A percentile compares a stretch with the other conserved stretches of the same genome.
Conservation (phyloP, 495 filamentous ascomycete genomes). For the Usnea hakonensis region DNA sequence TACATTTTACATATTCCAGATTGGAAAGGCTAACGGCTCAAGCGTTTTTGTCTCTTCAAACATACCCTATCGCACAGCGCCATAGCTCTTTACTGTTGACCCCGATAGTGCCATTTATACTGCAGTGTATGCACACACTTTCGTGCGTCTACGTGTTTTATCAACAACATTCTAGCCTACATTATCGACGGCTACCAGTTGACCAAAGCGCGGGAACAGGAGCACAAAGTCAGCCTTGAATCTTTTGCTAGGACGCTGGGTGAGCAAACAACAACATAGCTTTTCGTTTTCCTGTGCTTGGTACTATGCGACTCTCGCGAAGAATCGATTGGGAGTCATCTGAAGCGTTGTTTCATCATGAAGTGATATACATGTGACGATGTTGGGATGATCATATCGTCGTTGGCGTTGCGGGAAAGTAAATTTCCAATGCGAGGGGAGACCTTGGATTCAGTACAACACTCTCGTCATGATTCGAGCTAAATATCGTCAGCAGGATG, state of each 20-base stretch:
- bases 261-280: background rate
- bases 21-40: background rate
- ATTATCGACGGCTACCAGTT: background rate
- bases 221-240: background rate
- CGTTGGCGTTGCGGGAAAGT: background rate
- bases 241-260: background rate
- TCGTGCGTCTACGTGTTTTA: background rate
- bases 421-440: background rate
- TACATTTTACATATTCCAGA: background rate
- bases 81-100: background rate
- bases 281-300: background rate
- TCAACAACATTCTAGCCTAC: background rate
- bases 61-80: background rate
- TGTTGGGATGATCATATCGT: background rate
- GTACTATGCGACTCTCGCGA: background rate
- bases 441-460: conserved; percentile 55
- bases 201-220: too few relatives aligned
- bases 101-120: background rate
- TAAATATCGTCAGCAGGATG: conserved; percentile 27
- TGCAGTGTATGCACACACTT: background rate
- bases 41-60: background rate
- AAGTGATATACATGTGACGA: background rate
- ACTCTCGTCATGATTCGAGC: conserved; percentile 82
- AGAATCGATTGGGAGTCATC: background rate
- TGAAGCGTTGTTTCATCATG: background rate